Evolutionary conservation across 2,329 filamentous ascomycete genomes (phyloP), one percentile per base, ranked within the genome.

Genomic region (Penicillium sp.): DNA sequence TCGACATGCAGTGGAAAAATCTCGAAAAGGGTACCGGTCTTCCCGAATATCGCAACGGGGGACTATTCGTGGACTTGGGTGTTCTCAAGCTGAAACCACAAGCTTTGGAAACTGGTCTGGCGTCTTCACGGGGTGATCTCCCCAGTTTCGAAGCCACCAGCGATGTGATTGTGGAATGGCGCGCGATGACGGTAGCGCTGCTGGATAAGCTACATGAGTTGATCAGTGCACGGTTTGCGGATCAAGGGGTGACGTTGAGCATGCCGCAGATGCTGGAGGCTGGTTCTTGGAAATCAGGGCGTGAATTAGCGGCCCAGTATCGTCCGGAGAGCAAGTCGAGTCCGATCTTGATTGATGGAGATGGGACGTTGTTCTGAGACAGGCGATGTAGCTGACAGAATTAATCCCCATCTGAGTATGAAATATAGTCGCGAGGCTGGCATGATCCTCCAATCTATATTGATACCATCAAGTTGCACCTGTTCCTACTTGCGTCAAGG

Each of bases 1-100:
- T 83, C 8, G 71, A 72, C 1, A 71, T 76, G 11, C 67, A 74
- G 9, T 81, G 80, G 66, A 70, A 66, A 7, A 80, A 79, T 34
- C 66, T 71, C 2, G 70, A 78, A 18, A 74, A 83, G 0, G 73
- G 84, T 7, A 88, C 85, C 0, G 85, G 82, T 0, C 70, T 88
- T 3, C 82, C 85, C 0, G 85, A 88, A 61, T 88, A 88, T 56
- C 78, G 85, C 45, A 88, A 88, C 49, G 84, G 84, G 2, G 84
- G 84, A 0, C 66, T 88, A 0, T 83, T 87, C 33, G 76, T 87
- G 40, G 85, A 82, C 33, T 60, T 80, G 18, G 76, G 74, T 0
- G 77, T 80, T 0, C 52, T 82, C 26, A 72, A 68, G 2, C 65
- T 83, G 6, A 82, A 80, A 58, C 51, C 66, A 0, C 67, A 72